Percentiles rank a stretch among this genome's conserved stretches.
Conservation (phyloP, 768 basidiomycete species). For the Pleurotus cornucopiae region DNA sequence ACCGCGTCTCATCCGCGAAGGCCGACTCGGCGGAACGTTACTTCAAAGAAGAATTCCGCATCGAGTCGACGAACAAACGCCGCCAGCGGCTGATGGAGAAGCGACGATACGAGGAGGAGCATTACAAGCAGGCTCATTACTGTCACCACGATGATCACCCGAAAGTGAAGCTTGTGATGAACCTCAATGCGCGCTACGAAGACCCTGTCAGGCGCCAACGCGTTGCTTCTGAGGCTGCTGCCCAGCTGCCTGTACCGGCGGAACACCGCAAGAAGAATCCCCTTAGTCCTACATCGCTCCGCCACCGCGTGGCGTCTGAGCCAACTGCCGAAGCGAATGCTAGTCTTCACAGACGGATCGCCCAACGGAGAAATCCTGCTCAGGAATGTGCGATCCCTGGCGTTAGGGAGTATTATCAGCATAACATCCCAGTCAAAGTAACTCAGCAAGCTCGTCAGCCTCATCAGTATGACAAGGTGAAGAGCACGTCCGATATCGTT, state of each 20-base stretch:
- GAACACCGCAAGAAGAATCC: not conserved
- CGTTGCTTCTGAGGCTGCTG: not conserved
- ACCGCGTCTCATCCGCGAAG: constrained; percentile 11
- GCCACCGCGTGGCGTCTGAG: not conserved
- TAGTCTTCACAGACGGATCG: not conserved
- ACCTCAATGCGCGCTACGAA: constrained; percentile 1
- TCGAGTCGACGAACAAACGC: constrained; percentile 1
- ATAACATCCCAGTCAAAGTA: not conserved
- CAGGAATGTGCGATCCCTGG: constrained; percentile 6
- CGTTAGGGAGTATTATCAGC: constrained; percentile 1
- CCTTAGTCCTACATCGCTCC: not conserved
- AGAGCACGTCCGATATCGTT: no score
- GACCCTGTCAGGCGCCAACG: not conserved
- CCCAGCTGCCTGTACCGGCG: not conserved
- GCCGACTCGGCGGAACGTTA: constrained; percentile 7
- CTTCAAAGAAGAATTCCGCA: constrained; percentile 9
- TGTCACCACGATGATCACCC: constrained; percentile 7
- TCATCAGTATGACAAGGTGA: no score
- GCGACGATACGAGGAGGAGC: constrained; percentile 4
- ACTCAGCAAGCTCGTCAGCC: not conserved
- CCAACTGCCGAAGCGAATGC: not conserved
- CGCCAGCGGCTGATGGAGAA: constrained; percentile 5
- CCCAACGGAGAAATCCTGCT: not conserved
- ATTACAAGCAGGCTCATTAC: not conserved
- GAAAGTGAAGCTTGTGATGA: constrained; percentile 4